Percentiles rank a stretch among this genome's conserved stretches.
Conservation (phyloP, 179 eudicot species). For the Beta corolliflora region DNA sequence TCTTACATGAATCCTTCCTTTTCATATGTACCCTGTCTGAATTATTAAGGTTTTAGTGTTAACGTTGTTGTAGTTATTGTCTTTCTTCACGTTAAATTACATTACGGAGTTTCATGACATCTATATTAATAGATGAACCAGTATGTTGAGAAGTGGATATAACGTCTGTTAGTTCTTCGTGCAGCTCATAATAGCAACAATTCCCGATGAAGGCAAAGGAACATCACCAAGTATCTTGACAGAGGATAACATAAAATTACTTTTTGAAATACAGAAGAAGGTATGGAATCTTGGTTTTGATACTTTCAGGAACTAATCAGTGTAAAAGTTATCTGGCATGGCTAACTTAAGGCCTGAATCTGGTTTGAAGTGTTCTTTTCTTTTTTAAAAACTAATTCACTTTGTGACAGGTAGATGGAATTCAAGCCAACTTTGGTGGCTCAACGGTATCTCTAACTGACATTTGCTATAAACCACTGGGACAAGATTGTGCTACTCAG, state of each 20-base stretch:
- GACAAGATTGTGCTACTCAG: conserved; percentile 97
- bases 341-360: background rate
- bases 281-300: conserved; percentile 34
- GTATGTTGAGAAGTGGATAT: conserved; percentile 3
- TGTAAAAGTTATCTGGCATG: conserved; percentile 1
- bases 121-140: background rate
- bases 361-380: background rate
- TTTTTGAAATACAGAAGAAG: conserved; percentile 91
- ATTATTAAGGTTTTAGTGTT: background rate
- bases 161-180: conserved; percentile 17
- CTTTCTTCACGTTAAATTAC: background rate
- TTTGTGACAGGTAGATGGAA: conserved; percentile 78
- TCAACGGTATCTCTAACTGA: conserved; percentile 69
- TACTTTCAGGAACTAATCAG: background rate
- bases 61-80: too few species aligned
- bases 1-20: background rate
- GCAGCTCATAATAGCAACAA: conserved; percentile 89
- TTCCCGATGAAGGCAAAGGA: conserved; percentile 49
- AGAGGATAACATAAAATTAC: conserved; percentile 78
- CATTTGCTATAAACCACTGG: conserved; percentile 97
- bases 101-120: background rate
- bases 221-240: conserved; percentile 76
- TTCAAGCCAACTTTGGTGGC: conserved; percentile 79
- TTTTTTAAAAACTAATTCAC: background rate
- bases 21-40: too few species aligned